Evolutionary conservation across 495 filamentous ascomycete genomes (phyloP).

Genomic region (Pseudomonodictys pantanalensis): DNA sequence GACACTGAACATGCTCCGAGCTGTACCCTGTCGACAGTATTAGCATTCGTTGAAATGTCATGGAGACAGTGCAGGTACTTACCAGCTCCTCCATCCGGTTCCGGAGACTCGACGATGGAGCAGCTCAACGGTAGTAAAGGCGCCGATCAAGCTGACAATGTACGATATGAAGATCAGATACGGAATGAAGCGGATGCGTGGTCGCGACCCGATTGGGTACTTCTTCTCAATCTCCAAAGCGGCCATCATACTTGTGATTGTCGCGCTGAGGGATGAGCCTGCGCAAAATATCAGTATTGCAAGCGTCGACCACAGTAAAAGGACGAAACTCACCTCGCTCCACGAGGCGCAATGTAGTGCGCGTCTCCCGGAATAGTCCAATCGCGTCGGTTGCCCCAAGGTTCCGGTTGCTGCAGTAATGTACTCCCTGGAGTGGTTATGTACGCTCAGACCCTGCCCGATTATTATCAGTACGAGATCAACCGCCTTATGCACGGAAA

Average conservation of each 20-base stretch:
- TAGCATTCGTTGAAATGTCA: neutral
- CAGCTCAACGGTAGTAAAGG: slow-evolving; percentile 74
- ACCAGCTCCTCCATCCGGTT: slow-evolving; percentile 36
- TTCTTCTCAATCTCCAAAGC: neutral
- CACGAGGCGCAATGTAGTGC: too few relatives aligned
- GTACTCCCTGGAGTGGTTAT: neutral
- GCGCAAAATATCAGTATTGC: too few relatives aligned
- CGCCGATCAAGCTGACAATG: slow-evolving; percentile 72
- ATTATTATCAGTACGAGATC: too few relatives aligned
- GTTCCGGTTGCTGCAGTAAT: neutral
- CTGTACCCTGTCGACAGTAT: slow-evolving; percentile 55
- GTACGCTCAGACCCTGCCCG: neutral
- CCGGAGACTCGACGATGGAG: slow-evolving; percentile 60
- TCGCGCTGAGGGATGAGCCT: too few relatives aligned
- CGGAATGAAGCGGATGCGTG: slow-evolving; percentile 51
- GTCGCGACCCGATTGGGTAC: slow-evolving; percentile 13
- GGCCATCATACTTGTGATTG: too few relatives aligned
- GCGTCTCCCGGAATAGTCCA: too few relatives aligned
- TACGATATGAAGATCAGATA: slow-evolving; percentile 73
- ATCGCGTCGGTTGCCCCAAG: neutral
- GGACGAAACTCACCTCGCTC: too few relatives aligned
- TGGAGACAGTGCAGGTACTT: neutral
- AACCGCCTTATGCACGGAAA: too few relatives aligned
- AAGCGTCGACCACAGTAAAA: too few relatives aligned
- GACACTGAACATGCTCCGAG: slow-evolving; percentile 66